These are phyloP conservation scores for Pichia nanzhaoensis DNA, from an alignment of 805 yeast genomes.

Conservation along the genomic window DNA sequence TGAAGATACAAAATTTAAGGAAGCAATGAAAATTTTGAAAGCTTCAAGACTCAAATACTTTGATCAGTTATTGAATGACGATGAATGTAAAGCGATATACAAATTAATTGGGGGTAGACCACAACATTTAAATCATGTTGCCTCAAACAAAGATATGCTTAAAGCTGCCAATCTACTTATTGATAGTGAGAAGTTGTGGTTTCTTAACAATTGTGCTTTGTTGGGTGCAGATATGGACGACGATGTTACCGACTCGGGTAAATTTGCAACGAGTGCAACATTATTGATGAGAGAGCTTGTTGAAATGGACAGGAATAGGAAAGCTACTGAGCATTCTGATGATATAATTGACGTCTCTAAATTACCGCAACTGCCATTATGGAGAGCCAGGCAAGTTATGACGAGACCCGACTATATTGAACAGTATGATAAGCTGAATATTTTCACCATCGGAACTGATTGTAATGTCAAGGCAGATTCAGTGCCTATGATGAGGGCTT, in stretches of 20 bases:
- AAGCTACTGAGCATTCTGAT: conserved; percentile 21
- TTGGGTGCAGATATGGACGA: conserved; percentile 79
- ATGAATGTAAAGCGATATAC: conserved; percentile 38
- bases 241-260: conserved; percentile 81
- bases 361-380: conserved; percentile 68
- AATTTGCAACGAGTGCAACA: conserved; percentile 71
- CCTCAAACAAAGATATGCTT: conserved; percentile 49
- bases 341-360: conserved; percentile 14
- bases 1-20: conserved; percentile 49
- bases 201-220: conserved; percentile 73
- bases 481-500: conserved; percentile 86
- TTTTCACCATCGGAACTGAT: conserved; percentile 71
- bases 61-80: conserved; percentile 34
- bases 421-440: conserved; percentile 63
- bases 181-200: conserved; percentile 81
- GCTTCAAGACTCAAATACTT: conserved; percentile 42
- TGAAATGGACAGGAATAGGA: conserved; percentile 45
- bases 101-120: conserved; percentile 78
- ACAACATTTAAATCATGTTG: conserved; percentile 69
- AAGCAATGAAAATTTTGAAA: conserved; percentile 49
- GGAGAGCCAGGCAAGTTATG: conserved; percentile 84
- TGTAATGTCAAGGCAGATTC: conserved; percentile 74
- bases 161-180: conserved; percentile 63
- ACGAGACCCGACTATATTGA: conserved; percentile 78
- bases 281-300: conserved; percentile 63